Base-by-base conservation (phyloP, 805 yeast genomes). In the Candida yuanshanica region DNA sequence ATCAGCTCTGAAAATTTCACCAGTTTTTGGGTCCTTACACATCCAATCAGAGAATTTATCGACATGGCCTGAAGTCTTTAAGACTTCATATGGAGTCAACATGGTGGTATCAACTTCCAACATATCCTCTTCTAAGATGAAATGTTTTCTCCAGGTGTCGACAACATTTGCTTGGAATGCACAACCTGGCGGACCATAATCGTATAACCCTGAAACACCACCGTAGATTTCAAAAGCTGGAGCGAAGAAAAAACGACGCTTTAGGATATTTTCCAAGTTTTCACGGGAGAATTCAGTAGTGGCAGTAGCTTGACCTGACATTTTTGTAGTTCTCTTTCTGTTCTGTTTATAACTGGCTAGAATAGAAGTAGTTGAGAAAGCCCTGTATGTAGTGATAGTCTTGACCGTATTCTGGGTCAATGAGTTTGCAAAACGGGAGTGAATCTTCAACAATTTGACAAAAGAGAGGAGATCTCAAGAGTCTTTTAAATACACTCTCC, bases 151-250 rank as follows among this genome's bases (percentile, higher is more conserved):
- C 99, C 99, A 93, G 37, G 78, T 75, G 60, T 95, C 99, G 47
- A 93, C 72, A 48, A 93, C 75, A 65, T 93, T 91, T 57, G 97
- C 95, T 72, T 91, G 98, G 68, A 93, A 78, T 11, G 98, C 95
- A 72, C 98, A 91, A 48, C 99, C 99, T 63, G 99, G 97, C 49
- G 99, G 99, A 70, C 99, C 99, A 62, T 90, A 93, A 65, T 93
- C 99, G 65, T 87, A 93, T 44, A 93, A 74, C 51, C 99, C 99
- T 37, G 96, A 86, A 35, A 93, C 98, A 65, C 99, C 99, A 53
- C 99, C 99, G 64, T 93, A 93, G 49, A 91, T 79, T 63, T 93
- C 99, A 58, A 93, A 93, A 26, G 98, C 82, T 50, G 99, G 99
- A 14, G 98, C 96, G 63, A 78, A 95, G 69, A 93, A 93, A 72